Conservation (phyloP, 148 eudicot genomes). For the Camellia granthamiana region DNA sequence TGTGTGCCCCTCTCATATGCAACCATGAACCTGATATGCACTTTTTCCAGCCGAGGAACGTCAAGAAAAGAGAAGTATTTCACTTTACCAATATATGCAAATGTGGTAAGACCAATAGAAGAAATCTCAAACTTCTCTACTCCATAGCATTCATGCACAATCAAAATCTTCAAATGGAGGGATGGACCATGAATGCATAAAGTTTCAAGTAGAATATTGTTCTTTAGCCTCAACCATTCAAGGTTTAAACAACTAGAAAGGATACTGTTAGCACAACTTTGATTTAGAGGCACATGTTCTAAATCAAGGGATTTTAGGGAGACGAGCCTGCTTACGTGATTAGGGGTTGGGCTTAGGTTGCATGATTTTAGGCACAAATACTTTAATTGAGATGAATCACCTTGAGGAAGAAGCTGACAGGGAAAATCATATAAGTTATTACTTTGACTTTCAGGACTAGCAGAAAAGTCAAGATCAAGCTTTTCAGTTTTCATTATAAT, state of each 20-base stretch:
- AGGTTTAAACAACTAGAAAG: conserved; percentile 12
- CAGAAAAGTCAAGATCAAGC: conserved; percentile 13
- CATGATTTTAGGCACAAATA: conserved; percentile 16
- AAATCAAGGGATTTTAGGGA: conserved; percentile 14
- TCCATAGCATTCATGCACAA: background rate
- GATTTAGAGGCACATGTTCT: background rate
- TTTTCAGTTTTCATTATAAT: conserved; percentile 11
- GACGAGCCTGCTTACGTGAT: conserved; percentile 2
- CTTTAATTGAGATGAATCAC: conserved; percentile 11
- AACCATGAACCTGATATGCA: conserved; percentile 4
- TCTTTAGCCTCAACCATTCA: conserved; percentile 19
- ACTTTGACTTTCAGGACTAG: background rate
- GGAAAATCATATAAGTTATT: conserved; percentile 1
- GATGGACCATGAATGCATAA: conserved; percentile 7
- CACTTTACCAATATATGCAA: conserved; percentile 4
- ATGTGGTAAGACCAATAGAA: conserved; percentile 15
- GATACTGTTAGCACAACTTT: conserved; percentile 8
- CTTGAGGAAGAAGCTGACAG: conserved; percentile 5
- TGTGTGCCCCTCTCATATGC: background rate
- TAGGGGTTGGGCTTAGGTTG: conserved; percentile 11
- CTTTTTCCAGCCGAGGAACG: conserved; percentile 17
- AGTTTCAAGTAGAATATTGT: conserved; percentile 5
- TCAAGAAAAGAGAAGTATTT: conserved; percentile 10
- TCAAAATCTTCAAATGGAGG: conserved; percentile 13
- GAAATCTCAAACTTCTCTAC: conserved; percentile 15